Evolutionary conservation across 352 stramenopile species (phyloP), one percentile per base, ranked within the genome.

Genomic region (Phytophthora megakarya): DNA sequence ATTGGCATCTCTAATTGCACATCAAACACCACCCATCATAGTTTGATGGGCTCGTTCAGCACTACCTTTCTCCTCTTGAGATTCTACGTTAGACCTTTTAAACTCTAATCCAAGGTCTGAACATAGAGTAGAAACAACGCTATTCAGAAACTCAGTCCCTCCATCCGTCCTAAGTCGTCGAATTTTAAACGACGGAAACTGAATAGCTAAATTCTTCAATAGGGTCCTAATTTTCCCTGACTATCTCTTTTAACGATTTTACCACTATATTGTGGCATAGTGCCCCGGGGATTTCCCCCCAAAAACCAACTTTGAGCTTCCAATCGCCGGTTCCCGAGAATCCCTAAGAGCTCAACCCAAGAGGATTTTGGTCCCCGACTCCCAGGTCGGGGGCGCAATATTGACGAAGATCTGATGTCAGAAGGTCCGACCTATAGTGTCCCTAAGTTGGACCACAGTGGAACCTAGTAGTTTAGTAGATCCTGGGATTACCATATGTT

Each of bases 191-290:
- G 26, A 32, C 13, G 22, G 21, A 43, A 59, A 49, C 4, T 59
- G 47, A 15, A 65, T 28, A 22, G 46, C 37, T 8, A 65, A 30
- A 6, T 65, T 13, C 9, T 47, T 65, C 16, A 65, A 13, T 1
- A 65, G 7, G 12, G 37, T 19, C 1, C 18, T 57, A n/a, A 44
- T 65, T 43, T 65, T 40, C 19, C 4, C 46, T 5, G 46, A n/a
- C n/a, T 3, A 53, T 42, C 8, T 61, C 28, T 48, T 61, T 53
- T 38, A 61, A n/a, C 18, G 32, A 50, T 18, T 54, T 61, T 21
- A 61, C 26, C 0, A 51, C 25, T 35, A 60, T 30, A 13, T n/a
- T n/a, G n/a, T n/a, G n/a, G n/a, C n/a, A n/a, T n/a, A n/a, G n/a
- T n/a, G n/a, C n/a, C n/a, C n/a, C n/a, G n/a, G n/a, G n/a, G n/a